Conservation (phyloP, 1,284 basidiomycete species). For the Rhodofomes roseus region DNA sequence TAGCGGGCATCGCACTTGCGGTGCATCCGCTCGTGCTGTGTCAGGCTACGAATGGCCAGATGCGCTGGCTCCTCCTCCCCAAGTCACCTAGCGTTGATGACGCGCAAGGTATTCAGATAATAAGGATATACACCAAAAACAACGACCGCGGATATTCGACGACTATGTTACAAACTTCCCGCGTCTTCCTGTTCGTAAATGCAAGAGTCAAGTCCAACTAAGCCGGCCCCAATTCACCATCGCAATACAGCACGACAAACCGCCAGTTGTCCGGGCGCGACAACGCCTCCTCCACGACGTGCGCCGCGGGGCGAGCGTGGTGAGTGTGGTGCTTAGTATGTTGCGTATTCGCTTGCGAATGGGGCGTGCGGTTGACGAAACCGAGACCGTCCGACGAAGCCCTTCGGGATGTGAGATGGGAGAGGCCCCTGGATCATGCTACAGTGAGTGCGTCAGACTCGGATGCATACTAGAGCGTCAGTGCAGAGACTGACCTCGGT, state of each 20-base stretch:
- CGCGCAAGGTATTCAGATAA: neutral
- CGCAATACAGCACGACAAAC: slow-evolving; percentile 4
- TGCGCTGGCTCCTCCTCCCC: neutral
- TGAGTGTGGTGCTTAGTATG: neutral
- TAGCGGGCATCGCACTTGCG: no score
- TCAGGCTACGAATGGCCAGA: no score
- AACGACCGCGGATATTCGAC: neutral
- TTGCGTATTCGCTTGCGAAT: neutral
- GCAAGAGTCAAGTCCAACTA: neutral
- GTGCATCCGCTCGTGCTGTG: no score
- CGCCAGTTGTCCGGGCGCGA: slow-evolving; percentile 1
- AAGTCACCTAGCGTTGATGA: neutral
- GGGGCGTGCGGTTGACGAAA: neutral
- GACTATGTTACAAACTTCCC: neutral
- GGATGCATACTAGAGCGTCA: neutral
- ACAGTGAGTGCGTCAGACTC: neutral
- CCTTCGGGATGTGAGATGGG: neutral
- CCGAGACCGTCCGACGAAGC: neutral
- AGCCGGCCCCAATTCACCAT: neutral
- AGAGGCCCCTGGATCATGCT: neutral
- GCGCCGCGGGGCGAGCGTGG: neutral
- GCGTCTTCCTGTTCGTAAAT: neutral
- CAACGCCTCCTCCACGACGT: neutral
- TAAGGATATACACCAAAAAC: neutral
- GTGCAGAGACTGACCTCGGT: neutral